Base-by-base conservation (phyloP, 1,139 yeast genomes). In the Hanseniaspora uvarum region DNA sequence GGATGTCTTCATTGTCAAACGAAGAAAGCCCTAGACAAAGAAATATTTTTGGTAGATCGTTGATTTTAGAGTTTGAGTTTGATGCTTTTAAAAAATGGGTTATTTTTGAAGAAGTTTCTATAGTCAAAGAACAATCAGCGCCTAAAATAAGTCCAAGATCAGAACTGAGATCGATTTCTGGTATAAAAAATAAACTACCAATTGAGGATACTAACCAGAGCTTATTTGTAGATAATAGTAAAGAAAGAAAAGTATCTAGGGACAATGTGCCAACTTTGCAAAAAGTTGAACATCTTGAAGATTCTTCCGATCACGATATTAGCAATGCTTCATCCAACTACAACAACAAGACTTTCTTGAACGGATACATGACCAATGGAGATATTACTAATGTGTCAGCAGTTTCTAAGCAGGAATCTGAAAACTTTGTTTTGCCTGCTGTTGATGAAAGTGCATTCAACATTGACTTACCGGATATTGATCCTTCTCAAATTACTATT, bases 41-140 rank as follows among this genome's bases (percentile, higher is more conserved):
- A 65, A 76, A 76, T 33, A 67, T 81, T 1, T 87, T 87, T 71
- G 96, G 96, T 6, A 75, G 94, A 57, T 80, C 94, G 0, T 72
- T 86, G 55, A 86, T 87, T 5, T 76, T 83, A 5, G 89, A 83
- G 59, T 82, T 85, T 56, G 75, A 73, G 23, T 69, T 81, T 58
- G 81, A 80, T 65, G 89, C 88, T 0, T 84, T 84, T 59, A 85
- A 85, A 61, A 84, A 86, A 64, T 86, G 95, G 95, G 77, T 86
- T 28, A 78, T 86, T 14, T 75, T 86, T 8, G 86, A 88, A 58
- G 95, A 86, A 62, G 77, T 77, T 58, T 76, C 78, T 46, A 69
- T 80, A 52, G 67, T 58, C 61, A 39, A 30, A 57, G n/a, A 62
- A 59, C 19, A 54, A 46, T 23, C n/a, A 19, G 48, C 46, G 37